phyloP scores from a whole-genome alignment of 2,329 filamentous ascomycete genomes.

The Drechslerella dactyloides region DNA sequence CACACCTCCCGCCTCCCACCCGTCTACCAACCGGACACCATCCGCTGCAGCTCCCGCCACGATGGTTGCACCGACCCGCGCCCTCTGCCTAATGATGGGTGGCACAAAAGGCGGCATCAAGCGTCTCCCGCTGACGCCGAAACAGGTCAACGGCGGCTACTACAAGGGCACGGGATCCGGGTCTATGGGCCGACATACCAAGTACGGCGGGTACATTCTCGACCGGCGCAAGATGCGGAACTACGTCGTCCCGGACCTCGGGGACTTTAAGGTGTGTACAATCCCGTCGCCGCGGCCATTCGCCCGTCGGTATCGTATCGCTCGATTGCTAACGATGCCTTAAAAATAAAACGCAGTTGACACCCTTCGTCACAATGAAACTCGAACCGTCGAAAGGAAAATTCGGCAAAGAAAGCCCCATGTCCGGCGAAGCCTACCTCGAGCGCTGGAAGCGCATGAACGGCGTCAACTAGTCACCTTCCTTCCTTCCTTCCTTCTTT shows the following conservation, averaged over 20 bases:
- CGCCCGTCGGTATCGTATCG: too few relatives aligned
- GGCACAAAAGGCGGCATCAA: conserved; percentile 63
- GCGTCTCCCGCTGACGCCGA: conserved; percentile 84
- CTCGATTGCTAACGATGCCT: too few relatives aligned
- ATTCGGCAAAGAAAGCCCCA: conserved; percentile 65
- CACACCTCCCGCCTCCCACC: neutral
- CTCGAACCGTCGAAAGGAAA: conserved; percentile 64
- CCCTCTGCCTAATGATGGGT: conserved; percentile 66
- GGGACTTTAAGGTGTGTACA: conserved; percentile 75
- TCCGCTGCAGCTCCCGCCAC: neutral
- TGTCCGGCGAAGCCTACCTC: conserved; percentile 69
- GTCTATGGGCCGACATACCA: conserved; percentile 82
- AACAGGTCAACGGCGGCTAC: conserved; percentile 89
- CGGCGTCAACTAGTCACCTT: conserved; percentile 62
- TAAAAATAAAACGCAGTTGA: too few relatives aligned
- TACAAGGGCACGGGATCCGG: conserved; percentile 96
- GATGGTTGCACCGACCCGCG: conserved; percentile 64
- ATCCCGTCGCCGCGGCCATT: too few relatives aligned
- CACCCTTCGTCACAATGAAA: conserved; percentile 74
- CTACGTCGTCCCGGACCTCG: conserved; percentile 78
- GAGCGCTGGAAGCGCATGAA: conserved; percentile 73
- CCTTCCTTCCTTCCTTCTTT: conserved; percentile 5
- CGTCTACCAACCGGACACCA: neutral
- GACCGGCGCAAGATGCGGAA: conserved; percentile 89
- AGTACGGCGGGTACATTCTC: conserved; percentile 80